These are phyloP conservation scores for Talaromyces funiculosus DNA, from an alignment of 2,329 filamentous ascomycete genomes.

Conservation along the genomic window DNA sequence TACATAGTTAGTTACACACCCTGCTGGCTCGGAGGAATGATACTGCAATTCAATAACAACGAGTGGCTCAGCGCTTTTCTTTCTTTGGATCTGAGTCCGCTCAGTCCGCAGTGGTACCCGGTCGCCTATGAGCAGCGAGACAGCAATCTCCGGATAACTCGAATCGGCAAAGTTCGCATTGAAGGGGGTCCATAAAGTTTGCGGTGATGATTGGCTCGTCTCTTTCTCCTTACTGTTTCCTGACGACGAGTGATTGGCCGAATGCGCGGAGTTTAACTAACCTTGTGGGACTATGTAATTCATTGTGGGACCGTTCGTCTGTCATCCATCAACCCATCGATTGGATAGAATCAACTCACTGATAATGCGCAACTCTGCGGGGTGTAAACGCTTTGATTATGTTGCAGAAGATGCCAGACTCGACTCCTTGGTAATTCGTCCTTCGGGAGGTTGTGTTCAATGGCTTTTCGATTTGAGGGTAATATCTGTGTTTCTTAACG, in stretches of 20 bases:
- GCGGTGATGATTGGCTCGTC: neutral
- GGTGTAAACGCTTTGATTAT: too few species aligned
- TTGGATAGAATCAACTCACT: neutral
- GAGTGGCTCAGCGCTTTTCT: conserved; percentile 1
- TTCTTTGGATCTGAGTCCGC: conserved; percentile 4
- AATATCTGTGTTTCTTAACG: too few species aligned
- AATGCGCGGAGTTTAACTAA: neutral
- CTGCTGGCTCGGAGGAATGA: neutral
- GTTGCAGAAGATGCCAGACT: too few species aligned
- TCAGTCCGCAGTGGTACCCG: neutral
- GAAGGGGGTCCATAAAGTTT: neutral
- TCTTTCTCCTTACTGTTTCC: neutral
- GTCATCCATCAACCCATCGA: neutral
- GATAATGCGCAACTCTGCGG: neutral
- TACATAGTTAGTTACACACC: neutral
- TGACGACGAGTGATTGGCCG: neutral
- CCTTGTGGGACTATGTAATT: neutral
- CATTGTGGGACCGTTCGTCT: neutral
- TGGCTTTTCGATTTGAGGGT: too few species aligned
- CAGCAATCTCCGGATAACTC: neutral
- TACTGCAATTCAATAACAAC: neutral
- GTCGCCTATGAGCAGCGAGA: neutral
- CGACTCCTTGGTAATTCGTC: too few species aligned
- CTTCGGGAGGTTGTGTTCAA: too few species aligned
- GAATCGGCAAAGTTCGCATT: neutral